A percentile compares a stretch with the other conserved stretches of the same genome.
Conservation (phyloP, 257 asterid genomes). For the Solanum stenotomum region DNA sequence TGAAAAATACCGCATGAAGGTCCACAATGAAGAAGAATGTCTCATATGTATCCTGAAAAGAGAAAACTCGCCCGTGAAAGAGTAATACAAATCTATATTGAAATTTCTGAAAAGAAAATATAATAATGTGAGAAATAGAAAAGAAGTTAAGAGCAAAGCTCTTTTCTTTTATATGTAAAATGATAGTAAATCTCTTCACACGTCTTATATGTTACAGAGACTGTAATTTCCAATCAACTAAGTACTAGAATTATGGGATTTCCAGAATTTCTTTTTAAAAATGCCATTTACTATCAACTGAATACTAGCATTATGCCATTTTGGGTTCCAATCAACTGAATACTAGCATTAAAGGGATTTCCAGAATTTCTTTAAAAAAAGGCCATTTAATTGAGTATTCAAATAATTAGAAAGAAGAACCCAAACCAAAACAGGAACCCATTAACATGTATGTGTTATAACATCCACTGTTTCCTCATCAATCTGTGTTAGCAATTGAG, state of each 20-base stretch:
- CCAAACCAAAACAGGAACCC: background rate
- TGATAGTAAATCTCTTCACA: background rate
- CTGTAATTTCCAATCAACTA: background rate
- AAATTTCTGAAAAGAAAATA: background rate
- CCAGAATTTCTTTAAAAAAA: background rate
- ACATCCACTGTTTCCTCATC: background rate
- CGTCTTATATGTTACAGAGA: background rate
- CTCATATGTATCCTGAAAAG: constrained; percentile 74
- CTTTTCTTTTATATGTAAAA: background rate
- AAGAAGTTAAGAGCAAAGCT: background rate
- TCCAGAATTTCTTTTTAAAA: background rate
- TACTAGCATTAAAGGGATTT: background rate
- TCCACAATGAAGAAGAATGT: constrained; percentile 95
- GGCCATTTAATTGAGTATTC: background rate
- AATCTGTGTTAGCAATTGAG: background rate
- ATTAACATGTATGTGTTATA: background rate
- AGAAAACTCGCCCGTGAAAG: constrained; percentile 1
- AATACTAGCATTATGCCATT: background rate
- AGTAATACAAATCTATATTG: background rate
- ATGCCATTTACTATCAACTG: background rate
- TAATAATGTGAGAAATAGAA: background rate
- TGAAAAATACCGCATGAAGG: constrained; percentile 85
- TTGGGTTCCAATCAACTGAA: background rate
- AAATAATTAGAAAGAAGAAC: background rate
- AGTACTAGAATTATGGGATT: background rate